Evolutionary conservation across 1,284 basidiomycete species (phyloP), one percentile per base, ranked within the genome.

Genomic region (Acaromyces ingoldii): DNA sequence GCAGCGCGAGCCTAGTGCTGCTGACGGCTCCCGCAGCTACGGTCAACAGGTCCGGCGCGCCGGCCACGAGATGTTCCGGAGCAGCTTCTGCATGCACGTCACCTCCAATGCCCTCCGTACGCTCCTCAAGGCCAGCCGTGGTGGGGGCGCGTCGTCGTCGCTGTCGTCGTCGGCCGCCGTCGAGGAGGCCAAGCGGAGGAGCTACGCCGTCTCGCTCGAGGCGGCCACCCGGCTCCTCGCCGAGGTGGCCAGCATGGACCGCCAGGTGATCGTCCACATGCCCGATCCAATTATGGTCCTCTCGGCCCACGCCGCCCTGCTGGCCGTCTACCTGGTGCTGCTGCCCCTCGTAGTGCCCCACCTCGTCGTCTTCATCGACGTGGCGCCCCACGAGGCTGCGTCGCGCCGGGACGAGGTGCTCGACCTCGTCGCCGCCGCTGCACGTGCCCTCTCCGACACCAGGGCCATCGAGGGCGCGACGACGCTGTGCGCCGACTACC

Each of bases 281-380:
- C 62, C 62, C 44, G 62, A 65, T 37, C 58, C 61, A 57, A 51
- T 62, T 49, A 57, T 65, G 54, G 57, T 65, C 2, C 58, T 65
- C 34, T 54, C 59, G 3, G 56, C 60, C 11, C 62, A 65, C 46
- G 62, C 62, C 11, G 60, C 62, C 6, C 44, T 65, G 22, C 52
- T 65, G 1, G 60, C 56, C 3, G 59, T 60, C n/a, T 65, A 65
- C 26, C 53, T 65, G 24, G 6, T 33, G 2, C 28, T 47, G 11
- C 10, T 47, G 17, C 45, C 45, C 13, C 29, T 30, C 29, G 29
- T 13, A 13, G 29, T 7, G 6, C 7, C 29, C 29, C 7, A 13
- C 29, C 13, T 7, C 29, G 29, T 7, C 7, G 29, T 6, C 6
- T 30, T 30, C 7, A 30, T 13, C 7, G 6, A 7, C 29, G 29